Conservation (phyloP, 495 filamentous ascomycete genomes). For the Daldinia vernicosa region DNA sequence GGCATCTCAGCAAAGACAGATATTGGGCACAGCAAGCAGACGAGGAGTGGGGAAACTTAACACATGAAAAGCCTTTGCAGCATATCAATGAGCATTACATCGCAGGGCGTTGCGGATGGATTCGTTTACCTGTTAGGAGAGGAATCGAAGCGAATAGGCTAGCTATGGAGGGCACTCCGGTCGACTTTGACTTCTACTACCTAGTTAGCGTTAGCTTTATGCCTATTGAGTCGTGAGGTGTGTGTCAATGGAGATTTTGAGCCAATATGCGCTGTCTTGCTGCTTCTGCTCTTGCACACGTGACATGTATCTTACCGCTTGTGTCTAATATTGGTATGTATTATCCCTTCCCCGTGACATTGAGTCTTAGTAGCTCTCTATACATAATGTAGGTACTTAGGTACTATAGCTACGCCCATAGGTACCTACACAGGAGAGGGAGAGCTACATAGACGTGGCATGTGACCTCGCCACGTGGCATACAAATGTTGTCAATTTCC, state of each 20-base stretch:
- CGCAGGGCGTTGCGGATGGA: background rate
- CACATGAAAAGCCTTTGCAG: background rate
- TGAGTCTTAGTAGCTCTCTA: background rate
- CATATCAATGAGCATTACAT: conserved; percentile 9
- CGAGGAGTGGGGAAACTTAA: background rate
- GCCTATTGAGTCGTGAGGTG: background rate
- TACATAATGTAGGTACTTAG: background rate
- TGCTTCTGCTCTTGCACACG: conserved; percentile 12
- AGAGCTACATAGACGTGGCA: conserved; percentile 22
- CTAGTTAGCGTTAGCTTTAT: conserved; percentile 18
- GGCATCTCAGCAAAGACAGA: background rate
- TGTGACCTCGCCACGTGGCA: conserved; percentile 33
- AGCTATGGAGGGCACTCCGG: background rate
- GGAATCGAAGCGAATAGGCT: background rate
- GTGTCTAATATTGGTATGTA: background rate
- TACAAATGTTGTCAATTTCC: background rate
- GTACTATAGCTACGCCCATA: background rate
- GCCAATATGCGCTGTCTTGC: background rate
- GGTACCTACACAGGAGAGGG: background rate
- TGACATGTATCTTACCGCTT: conserved; percentile 20
- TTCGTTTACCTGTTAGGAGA: background rate
- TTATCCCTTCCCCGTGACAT: background rate
- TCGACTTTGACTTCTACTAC: background rate
- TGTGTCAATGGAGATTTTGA: conserved; percentile 26
- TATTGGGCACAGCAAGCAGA: background rate